Evolutionary conservation across 768 basidiomycete genomes (phyloP), one percentile per base, ranked within the genome.

Genomic region (Rhodosporidiobolus odoratus): DNA sequence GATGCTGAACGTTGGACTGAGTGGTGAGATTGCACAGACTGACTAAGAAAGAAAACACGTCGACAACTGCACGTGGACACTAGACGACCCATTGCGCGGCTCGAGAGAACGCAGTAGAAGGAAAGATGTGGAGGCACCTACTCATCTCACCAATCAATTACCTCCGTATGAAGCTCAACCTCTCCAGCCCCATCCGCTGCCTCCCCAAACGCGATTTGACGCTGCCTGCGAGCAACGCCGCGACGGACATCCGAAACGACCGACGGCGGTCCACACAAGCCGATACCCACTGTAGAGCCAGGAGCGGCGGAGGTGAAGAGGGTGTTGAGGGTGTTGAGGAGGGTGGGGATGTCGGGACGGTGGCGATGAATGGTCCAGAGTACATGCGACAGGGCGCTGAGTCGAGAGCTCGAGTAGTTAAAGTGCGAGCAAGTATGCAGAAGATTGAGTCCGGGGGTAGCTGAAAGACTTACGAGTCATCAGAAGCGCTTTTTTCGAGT

Each of bases 131-230:
- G n/a, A n/a, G n/a, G n/a, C n/a, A n/a, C n/a, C n/a, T n/a, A n/a
- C n/a, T 12, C 43, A 45, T 45, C 30, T 52, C n/a, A 72, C 70
- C 70, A 72, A 15, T 66, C 65, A 25, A 72, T 67, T 41, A 67
- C 71, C 43, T 72, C 71, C n/a, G 71, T 72, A 25, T 60, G 58
- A 1, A 72, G 58, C 62, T 72, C 66, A 34, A 72, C 62, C 58
- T 72, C 71, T 13, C 34, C 58, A 0, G 30, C 65, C 12, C 71
- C 66, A 3, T 34, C 52, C 1, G 30, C 48, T 2, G 37, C 37
- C 47, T 16, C 7, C 4, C 43, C 37, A 34, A 64, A 56, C 17
- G 62, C 66, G 53, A 72, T 60, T 15, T 27, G 1, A 32, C 32
- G 30, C 15, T 72, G 71, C 41, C 58, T 45, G 15, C n/a, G 52